phyloP scores from a whole-genome alignment of 2,329 filamentous ascomycete species.

The Sordariomycetes sp. region DNA sequence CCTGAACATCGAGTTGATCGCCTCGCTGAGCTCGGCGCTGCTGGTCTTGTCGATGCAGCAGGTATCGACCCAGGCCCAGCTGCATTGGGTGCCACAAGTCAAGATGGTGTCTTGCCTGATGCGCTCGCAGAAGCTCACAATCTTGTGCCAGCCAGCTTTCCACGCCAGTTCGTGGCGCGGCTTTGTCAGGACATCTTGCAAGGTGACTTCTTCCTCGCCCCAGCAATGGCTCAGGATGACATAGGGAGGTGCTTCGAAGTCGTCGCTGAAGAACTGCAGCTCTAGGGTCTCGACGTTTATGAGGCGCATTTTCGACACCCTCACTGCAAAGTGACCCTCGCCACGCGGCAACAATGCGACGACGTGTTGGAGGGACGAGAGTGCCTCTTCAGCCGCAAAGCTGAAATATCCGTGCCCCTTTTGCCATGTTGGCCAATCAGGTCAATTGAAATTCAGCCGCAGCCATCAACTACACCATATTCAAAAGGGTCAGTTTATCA shows the following conservation, averaged over 20 bases:
- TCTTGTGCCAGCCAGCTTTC: conserved; percentile 13
- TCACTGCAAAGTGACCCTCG: no score
- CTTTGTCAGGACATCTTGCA: conserved; percentile 9
- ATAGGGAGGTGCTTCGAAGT: conserved; percentile 11
- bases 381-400: no score
- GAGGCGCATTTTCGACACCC: conserved; percentile 16
- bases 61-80: conserved; percentile 18
- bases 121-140: conserved; percentile 9
- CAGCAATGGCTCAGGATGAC: conserved; percentile 27
- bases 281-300: conserved; percentile 11
- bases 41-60: conserved; percentile 17
- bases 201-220: conserved; percentile 17
- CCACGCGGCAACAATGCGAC: no score
- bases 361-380: no score
- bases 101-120: no score
- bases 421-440: no score
- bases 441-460: no score
- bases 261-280: conserved; percentile 11
- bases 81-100: background rate
- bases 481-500: no score
- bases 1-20: conserved; percentile 15
- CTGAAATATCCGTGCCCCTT: no score
- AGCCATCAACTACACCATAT: no score
- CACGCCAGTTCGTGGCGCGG: background rate
- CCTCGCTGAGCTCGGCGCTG: conserved; percentile 18